phyloP scores from a whole-genome alignment of 1,139 yeast genomes.

The Yamadazyma diddensiae region DNA sequence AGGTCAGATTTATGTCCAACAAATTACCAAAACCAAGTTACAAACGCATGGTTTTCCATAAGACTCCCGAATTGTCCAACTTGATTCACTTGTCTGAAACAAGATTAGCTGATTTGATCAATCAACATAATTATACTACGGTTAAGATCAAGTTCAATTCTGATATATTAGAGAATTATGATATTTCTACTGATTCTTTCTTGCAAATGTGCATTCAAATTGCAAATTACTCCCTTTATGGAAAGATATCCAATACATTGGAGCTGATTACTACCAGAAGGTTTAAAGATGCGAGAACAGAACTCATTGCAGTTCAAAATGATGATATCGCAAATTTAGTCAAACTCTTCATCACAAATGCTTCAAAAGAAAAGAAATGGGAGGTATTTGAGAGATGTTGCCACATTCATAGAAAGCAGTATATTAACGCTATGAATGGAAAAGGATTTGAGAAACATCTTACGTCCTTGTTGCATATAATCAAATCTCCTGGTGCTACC shows the following conservation, averaged over 20 bases:
- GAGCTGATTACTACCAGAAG: conserved; percentile 74
- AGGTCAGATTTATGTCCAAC: conserved; percentile 35
- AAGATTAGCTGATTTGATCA: conserved; percentile 68
- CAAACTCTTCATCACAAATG: conserved; percentile 57
- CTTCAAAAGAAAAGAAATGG: conserved; percentile 48
- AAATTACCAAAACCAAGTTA: conserved; percentile 39
- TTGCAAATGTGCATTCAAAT: conserved; percentile 68
- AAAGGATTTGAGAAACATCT: conserved; percentile 71
- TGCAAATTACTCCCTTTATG: conserved; percentile 71
- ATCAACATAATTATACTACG: conserved; percentile 63
- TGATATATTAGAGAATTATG: conserved; percentile 47
- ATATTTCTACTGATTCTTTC: conserved; percentile 62
- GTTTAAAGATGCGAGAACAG: conserved; percentile 67
- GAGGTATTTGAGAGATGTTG: conserved; percentile 51
- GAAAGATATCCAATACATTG: conserved; percentile 60
- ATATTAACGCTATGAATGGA: conserved; percentile 56
- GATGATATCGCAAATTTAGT: conserved; percentile 52
- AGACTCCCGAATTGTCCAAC: conserved; percentile 43
- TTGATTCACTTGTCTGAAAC: conserved; percentile 72
- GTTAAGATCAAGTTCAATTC: conserved; percentile 40
- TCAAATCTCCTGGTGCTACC: conserved; percentile 28
- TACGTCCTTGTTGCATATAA: conserved; percentile 54
- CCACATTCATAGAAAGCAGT: conserved; percentile 45
- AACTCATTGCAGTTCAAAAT: conserved; percentile 62
- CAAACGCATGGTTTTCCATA: conserved; percentile 44